Percentiles rank a stretch among this genome's conserved stretches.
These are phyloP conservation scores for Aurantiochytrium sp. DNA, from an alignment of 108 stramenopile species.

Conservation along the genomic window DNA sequence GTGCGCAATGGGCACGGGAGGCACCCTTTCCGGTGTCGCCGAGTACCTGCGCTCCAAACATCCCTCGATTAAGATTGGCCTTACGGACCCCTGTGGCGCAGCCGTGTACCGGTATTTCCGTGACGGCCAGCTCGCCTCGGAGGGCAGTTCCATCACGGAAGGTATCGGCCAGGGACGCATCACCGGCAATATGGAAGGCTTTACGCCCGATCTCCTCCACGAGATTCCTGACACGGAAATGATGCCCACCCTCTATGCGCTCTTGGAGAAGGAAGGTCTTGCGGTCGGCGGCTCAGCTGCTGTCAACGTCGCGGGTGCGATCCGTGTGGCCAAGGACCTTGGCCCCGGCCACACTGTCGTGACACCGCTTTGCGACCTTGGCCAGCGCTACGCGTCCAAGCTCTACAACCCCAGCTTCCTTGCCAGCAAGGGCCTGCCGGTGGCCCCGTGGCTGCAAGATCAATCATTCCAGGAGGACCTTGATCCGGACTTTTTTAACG, in stretches of 20 bases:
- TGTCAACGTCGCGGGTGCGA: conserved; percentile 59
- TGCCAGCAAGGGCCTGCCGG: conserved; percentile 33
- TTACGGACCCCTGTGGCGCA: conserved; percentile 65
- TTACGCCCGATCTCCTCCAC: neutral
- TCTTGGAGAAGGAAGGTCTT: conserved; percentile 55
- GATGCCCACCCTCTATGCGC: conserved; percentile 47
- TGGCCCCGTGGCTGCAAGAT: neutral
- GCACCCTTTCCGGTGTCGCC: conserved; percentile 65
- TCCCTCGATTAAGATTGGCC: conserved; percentile 61
- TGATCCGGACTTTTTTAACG: neutral
- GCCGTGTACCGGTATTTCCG: conserved; percentile 34
- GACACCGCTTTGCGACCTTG: conserved; percentile 58
- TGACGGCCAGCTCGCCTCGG: conserved; percentile 28
- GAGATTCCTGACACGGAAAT: conserved; percentile 33
- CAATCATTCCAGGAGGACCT: neutral
- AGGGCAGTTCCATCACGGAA: conserved; percentile 45
- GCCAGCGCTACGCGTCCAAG: conserved; percentile 40
- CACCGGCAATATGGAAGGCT: conserved; percentile 50
- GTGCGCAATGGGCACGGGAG: conserved; percentile 77
- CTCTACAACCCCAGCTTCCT: conserved; percentile 54
- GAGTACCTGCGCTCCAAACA: conserved; percentile 61
- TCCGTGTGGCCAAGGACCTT: conserved; percentile 41
- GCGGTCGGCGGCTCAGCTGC: conserved; percentile 57
- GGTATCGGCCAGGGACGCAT: conserved; percentile 64
- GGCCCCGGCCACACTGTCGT: conserved; percentile 51